phyloP scores from a whole-genome alignment of 2,329 filamentous ascomycete species.

The Xylaria arbuscula region DNA sequence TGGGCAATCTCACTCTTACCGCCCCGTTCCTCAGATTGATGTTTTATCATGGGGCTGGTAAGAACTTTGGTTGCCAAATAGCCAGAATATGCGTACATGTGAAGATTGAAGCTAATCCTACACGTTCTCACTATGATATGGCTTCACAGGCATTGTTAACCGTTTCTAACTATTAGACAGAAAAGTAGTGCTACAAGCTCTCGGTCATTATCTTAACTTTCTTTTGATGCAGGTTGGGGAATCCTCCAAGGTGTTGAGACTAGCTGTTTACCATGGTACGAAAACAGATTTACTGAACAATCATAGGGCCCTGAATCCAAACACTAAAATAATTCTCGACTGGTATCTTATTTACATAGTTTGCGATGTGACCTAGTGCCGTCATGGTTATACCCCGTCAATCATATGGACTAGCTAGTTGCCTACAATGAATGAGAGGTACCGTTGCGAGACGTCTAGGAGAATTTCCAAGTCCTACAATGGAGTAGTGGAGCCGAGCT shows the following conservation, averaged over 20 bases:
- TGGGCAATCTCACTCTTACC: neutral
- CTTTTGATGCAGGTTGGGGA: neutral
- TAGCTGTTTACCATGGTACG: neutral
- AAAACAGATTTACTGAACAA: neutral
- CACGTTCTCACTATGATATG: neutral
- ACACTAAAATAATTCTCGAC: neutral
- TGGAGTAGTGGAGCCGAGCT: neutral
- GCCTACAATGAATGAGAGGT: too few species aligned
- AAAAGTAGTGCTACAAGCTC: neutral
- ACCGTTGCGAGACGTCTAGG: too few species aligned
- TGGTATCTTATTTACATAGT: neutral
- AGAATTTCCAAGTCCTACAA: neutral
- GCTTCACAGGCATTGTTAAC: neutral
- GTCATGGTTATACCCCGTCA: neutral
- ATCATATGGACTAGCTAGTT: neutral
- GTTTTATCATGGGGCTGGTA: constrained; percentile 4
- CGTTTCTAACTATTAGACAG: neutral
- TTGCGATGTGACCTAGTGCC: neutral
- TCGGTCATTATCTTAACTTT: neutral
- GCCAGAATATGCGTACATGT: neutral
- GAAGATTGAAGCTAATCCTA: neutral
- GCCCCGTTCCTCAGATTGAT: constrained; percentile 3
- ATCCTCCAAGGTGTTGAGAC: neutral
- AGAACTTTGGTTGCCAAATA: neutral
- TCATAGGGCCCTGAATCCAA: neutral